phyloP scores from a whole-genome alignment of 352 stramenopile species.

The Pythium rishiriense region DNA sequence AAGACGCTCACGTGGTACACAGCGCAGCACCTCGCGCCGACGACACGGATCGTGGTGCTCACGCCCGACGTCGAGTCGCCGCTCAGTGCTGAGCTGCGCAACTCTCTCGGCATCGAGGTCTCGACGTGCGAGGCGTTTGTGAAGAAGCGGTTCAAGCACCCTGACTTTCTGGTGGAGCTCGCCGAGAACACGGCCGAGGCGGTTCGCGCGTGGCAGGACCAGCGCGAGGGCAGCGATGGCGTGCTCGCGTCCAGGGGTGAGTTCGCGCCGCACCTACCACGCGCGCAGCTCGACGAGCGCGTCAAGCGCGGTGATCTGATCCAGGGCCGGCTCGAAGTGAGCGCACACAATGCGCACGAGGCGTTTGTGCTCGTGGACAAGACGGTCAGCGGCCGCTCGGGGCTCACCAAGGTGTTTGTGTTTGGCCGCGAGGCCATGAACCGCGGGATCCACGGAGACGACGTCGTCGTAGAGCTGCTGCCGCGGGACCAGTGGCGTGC shows the following conservation, averaged over 20 bases:
- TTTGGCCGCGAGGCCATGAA: constrained; percentile 91
- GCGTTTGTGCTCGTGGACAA: constrained; percentile 66
- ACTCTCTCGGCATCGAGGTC: constrained; percentile 42
- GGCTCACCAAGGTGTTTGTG: constrained; percentile 48
- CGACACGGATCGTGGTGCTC: constrained; percentile 56
- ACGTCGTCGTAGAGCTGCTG: constrained; percentile 94
- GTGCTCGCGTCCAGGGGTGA: constrained; percentile 33
- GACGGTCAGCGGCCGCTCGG: constrained; percentile 13
- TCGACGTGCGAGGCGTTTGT: constrained; percentile 64
- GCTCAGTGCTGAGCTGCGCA: constrained; percentile 40
- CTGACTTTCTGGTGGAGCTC: constrained; percentile 53
- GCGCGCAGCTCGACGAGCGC: constrained; percentile 38
- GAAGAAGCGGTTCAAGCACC: constrained; percentile 34
- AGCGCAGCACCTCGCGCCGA: constrained; percentile 33
- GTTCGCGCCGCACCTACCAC: constrained; percentile 55
- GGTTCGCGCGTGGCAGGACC: constrained; percentile 46
- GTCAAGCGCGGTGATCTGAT: constrained; percentile 36
- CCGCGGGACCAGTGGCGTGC: constrained; percentile 73
- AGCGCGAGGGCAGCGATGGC: constrained; percentile 26
- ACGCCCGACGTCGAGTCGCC: constrained; percentile 48
- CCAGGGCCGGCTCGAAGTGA: constrained; percentile 67
- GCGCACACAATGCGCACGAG: constrained; percentile 69
- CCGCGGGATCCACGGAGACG: constrained; percentile 96
- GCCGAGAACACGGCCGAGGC: constrained; percentile 62
- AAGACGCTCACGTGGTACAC: constrained; percentile 72